Base-by-base conservation (phyloP, 2,329 filamentous ascomycete genomes). In the Fusarium sp. region DNA sequence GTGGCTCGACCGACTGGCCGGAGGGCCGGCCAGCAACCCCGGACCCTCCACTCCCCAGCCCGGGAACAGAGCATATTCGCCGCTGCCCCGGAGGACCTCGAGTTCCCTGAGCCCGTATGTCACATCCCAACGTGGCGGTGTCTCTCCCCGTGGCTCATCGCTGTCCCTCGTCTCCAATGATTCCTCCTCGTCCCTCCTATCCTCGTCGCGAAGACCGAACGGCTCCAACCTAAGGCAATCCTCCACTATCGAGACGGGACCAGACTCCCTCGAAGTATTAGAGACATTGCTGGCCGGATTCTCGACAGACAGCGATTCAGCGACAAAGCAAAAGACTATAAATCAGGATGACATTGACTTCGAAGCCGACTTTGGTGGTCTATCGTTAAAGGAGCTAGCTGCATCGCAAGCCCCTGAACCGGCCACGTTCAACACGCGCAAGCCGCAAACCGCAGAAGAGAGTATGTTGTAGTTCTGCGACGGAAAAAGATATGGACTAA, bases 1-100 rank as follows among this genome's bases (percentile, higher is more conserved):
- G 93, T 97, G 93, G 93, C 89, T 96, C 77, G 93, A 97, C 83
- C 91, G 93, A 78, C 89, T 97, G 71, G 90, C 91, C 70, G 89
- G 77, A 66, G 73, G 86, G 74, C 90, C 91, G 79, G 86, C 89
- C 62, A 89, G 70, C 69, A 87, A 78, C 83, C 88, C 80, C 66
- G 82, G 81, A 70, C 84, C 87, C 61, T 85, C 87, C 68, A 88
- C 88, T 63, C 87, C 89, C 65, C 84, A 88, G 76, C 82, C 89
- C 65, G 84, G 85, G 64, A 89, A 86, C 77, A 89, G 93, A 77
- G 83, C 90, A 54, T 91, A 89, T 76, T 93, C 93, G 68, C 91
- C 92, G 51, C 85, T 89, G 27, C 86, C 88, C 40, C 87, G 87
- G 70, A 86, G 91, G 77, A 87, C 91, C 55, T 88, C 90, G 11